Base-by-base conservation (phyloP, 2,329 filamentous ascomycete species). In the Alternaria sp. region DNA sequence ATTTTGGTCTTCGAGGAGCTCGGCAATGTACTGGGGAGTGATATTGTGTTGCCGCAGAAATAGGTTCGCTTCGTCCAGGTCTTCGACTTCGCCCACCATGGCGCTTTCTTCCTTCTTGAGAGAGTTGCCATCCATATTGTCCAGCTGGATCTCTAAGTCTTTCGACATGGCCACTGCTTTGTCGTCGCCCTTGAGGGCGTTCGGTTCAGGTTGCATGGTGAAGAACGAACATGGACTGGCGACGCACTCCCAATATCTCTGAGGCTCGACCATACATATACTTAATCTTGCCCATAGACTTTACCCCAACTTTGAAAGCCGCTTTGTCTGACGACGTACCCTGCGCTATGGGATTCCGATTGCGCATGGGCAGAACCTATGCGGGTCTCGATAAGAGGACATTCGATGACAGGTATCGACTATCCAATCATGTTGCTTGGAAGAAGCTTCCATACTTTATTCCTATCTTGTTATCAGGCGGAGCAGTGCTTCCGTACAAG, bases 41-140 rank as follows among this genome's bases (percentile, higher is more conserved):
- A 83, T 80, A 58, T 81, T 80, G 71, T 85, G 76, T 48, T 84
- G 75, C n/a, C 77, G 78, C 0, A 86, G 78, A 61, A 85, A 86
- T 32, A 82, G 64, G 48, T 82, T 82, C 4, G 80, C 81, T 56
- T 82, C 80, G 64, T 86, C 84, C 16, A 85, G 79, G 30, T 81
- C 76, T 7, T 69, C 59, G 36, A 76, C 65, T 34, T 78, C 70
- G 24, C 77, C 74, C 24, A 44, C 51, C 2, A 42, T 49, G 4
- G 12, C 14, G 14, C 34, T 59, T 11, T 34, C 41, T 26, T 61
- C 28, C 20, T 43, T 47, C 14, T 54, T 49, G 24, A 61, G 48
- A 6, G 54, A 46, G 34, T 54, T 43, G 7, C 11, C 42, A 7
- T 53, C 42, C 18, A 30, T 18, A 3, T 20, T 14, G 8, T 12